Percentiles rank a stretch among this genome's conserved stretches.
These are phyloP conservation scores for Russula dissimulans DNA, from an alignment of 768 basidiomycete genomes.

Conservation along the genomic window DNA sequence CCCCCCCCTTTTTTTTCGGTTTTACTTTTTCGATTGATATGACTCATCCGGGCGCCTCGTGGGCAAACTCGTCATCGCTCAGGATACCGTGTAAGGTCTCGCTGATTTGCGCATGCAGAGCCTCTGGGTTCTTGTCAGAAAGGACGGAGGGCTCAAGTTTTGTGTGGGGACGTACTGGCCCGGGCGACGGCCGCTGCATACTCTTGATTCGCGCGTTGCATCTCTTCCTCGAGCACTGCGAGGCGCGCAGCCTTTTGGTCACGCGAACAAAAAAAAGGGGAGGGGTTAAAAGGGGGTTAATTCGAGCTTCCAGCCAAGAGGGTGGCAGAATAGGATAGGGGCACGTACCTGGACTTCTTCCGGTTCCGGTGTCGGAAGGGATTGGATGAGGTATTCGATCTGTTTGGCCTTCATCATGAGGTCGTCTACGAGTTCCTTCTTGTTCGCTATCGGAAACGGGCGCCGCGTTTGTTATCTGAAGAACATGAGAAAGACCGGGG, in stretches of 20 bases:
- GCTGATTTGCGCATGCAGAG: constrained; percentile 50
- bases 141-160: too few relatives aligned
- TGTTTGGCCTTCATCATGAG: constrained; percentile 83
- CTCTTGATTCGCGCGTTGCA: constrained; percentile 64
- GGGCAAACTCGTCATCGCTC: constrained; percentile 38
- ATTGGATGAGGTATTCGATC: constrained; percentile 75
- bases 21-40: neutral
- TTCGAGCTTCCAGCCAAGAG: neutral
- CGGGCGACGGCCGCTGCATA: constrained; percentile 64
- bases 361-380: constrained; percentile 67
- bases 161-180: constrained; percentile 43
- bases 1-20: neutral
- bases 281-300: neutral
- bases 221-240: constrained; percentile 56
- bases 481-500: neutral
- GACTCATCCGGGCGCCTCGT: constrained; percentile 20
- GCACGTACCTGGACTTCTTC: constrained; percentile 61
- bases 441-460: constrained; percentile 48
- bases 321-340: too few relatives aligned
- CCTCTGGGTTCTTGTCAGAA: constrained; percentile 31
- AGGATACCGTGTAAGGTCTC: constrained; percentile 51
- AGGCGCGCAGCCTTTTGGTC: constrained; percentile 52
- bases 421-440: constrained; percentile 76
- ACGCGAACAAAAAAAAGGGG: neutral
- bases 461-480: neutral